Percentiles rank a stretch among this genome's conserved stretches.
Conservation (phyloP, 2,329 filamentous ascomycete species). For the Penicillium sumatraense region DNA sequence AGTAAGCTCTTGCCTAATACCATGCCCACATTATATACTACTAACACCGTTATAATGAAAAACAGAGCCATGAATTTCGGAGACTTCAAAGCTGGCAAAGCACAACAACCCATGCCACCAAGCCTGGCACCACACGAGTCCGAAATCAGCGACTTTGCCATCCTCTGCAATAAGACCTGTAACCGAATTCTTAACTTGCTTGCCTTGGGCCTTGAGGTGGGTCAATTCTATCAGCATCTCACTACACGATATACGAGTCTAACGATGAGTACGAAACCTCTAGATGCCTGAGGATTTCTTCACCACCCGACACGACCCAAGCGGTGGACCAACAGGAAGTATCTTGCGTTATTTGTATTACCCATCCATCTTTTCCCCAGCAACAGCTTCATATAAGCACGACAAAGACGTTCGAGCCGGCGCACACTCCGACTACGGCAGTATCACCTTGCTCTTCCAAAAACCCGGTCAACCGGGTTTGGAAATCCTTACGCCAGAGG, state of each 20-base stretch:
- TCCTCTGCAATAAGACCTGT: constrained; percentile 73
- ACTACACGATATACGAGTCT: neutral
- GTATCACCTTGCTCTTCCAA: constrained; percentile 77
- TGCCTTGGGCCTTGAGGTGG: constrained; percentile 73
- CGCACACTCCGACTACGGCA: constrained; percentile 86
- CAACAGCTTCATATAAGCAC: constrained; percentile 50
- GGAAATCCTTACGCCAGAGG: constrained; percentile 71
- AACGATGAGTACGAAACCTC: neutral
- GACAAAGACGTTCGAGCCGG: constrained; percentile 78
- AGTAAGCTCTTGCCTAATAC: constrained; percentile 58
- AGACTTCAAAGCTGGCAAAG: constrained; percentile 69
- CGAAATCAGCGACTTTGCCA: constrained; percentile 69
- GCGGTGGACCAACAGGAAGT: constrained; percentile 56
- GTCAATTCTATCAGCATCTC: neutral
- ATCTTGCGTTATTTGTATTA: constrained; percentile 76
- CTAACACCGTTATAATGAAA: constrained; percentile 3
- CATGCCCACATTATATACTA: neutral
- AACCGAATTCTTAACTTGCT: constrained; percentile 75
- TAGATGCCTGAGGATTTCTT: constrained; percentile 61
- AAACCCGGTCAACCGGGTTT: constrained; percentile 82
- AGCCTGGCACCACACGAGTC: constrained; percentile 64
- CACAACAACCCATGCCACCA: constrained; percentile 76
- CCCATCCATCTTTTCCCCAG: constrained; percentile 58
- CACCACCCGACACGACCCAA: constrained; percentile 62
- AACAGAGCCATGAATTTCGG: constrained; percentile 88